These are phyloP conservation scores for Pseudocercospora fijiensis DNA, from an alignment of 2,329 filamentous ascomycete species.

Conservation along the genomic window DNA sequence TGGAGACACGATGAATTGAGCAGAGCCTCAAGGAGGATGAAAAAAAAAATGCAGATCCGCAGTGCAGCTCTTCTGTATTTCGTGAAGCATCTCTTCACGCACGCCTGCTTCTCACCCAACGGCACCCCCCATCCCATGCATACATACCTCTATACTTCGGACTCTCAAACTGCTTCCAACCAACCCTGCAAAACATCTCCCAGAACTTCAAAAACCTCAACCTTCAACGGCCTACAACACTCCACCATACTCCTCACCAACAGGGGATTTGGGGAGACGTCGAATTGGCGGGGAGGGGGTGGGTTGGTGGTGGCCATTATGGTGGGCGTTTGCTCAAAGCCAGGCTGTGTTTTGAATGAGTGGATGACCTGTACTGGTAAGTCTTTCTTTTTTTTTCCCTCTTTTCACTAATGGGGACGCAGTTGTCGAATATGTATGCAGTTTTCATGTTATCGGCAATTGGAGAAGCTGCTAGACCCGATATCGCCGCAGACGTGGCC, in stretches of 20 bases:
- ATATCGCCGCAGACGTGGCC: background rate
- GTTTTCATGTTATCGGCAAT: background rate
- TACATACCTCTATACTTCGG: conserved; percentile 61
- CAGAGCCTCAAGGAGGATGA: background rate
- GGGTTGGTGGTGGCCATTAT: conserved; percentile 9
- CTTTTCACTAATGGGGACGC: background rate
- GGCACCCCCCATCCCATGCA: conserved; percentile 63
- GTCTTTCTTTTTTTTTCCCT: too few species aligned
- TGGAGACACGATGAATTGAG: too few species aligned
- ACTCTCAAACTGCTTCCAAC: conserved; percentile 64
- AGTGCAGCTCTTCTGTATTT: background rate
- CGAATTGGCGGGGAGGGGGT: conserved; percentile 2
- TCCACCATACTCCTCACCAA: conserved; percentile 61
- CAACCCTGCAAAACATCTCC: conserved; percentile 57
- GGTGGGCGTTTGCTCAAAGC: background rate
- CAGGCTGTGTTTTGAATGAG: conserved; percentile 2
- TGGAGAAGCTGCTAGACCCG: background rate
- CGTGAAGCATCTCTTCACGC: background rate
- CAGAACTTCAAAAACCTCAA: conserved; percentile 66
- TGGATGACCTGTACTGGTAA: background rate
- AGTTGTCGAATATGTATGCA: background rate
- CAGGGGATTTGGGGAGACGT: conserved; percentile 26
- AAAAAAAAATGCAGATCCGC: background rate
- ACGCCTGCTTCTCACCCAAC: conserved; percentile 37
- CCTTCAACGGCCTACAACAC: conserved; percentile 70